Base-by-base conservation (phyloP, 805 yeast species). In the Hanseniaspora osmophila region DNA sequence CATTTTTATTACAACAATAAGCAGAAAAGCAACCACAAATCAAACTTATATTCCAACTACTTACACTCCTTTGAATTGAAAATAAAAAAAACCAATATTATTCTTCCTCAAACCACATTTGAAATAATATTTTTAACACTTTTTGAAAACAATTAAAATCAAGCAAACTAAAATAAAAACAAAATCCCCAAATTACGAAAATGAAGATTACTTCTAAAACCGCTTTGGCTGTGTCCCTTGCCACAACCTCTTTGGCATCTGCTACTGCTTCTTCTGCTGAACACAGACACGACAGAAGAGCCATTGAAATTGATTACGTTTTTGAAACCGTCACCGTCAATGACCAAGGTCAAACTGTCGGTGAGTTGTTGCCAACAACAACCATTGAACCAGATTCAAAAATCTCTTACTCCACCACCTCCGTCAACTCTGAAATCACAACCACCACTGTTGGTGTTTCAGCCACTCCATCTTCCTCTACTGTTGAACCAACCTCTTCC, bases 301-400 rank as follows among this genome's bases (percentile, higher is more conserved):
- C 73, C 22, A 66, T 70, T 45, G 75, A 73, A 39, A 66, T 70
- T 49, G 73, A 70, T 55, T 70, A 70, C 50, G 72, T 69, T 33
- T 73, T 75, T 58, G 73, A 74, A 53, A 73, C 78, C 30, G 72
- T 74, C 44, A 68, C 74, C 22, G 78, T 74, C 44, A 69, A 71
- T 49, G 69, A 63, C 42, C 59, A 65, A n/a, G 77, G 76, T 49
- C 54, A 62, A 47, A 69, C 76, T 42, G 56, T 73, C 48, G 54
- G 66, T 33, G 49, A 63, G 11, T 58, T 60, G 12, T 54, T 58
- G 41, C 51, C 57, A 38, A 48, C 60, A 18, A 39, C 52, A 22
- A 42, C 52, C 18, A 22, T 47, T 11, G 18, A 53, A 15, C 49
- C 45, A 29, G 42, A 41, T 15, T 35, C 57, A 15, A 41, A 51